Evolutionary conservation across 2,329 filamentous ascomycete species (phyloP), one percentile per base, ranked within the genome.

Genomic region (Colletotrichum coccodes): DNA sequence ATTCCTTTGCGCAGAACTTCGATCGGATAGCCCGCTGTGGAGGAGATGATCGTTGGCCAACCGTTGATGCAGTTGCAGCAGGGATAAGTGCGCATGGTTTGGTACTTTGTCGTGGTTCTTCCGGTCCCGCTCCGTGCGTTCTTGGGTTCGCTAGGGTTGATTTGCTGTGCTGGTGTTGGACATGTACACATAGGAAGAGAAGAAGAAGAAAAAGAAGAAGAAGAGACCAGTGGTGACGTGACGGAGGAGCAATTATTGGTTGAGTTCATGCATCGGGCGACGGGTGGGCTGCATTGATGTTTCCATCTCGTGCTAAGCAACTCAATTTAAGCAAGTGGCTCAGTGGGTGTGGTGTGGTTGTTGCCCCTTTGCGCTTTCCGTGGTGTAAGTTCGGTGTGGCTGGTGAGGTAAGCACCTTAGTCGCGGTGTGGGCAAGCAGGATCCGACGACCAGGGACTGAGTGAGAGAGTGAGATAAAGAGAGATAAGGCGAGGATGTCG

Each of bases 191-290:
- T 16, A 40, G n/a, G 54, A n/a, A 40, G n/a, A 16, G 14, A 28
- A 12, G 12, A 26, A 12, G 3, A 21, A 21, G 16, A n/a, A 49
- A 32, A 40, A 14, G 11, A 28, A 12, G 12, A 26, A 12, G 3
- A 21, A 21, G 16, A n/a, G 42, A 32, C 32, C 14, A 8, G 11
- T 23, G 30, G n/a, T 60, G 60, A 36, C 26, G 46, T 54, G 40
- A 60, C 50, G 54, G 23, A 47, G 56, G 30, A 49, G 40, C 28
- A 60, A 42, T 21, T 12, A 32, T 36, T 42, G 42, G 23, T 56
- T 21, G 26, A 30, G 40, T 65, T 68, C 54, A 65, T 65, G 61
- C 61, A 65, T 50, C 54, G 46, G 44, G 46, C 36, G 44, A 54
- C n/a, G 58, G 38, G 50, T 47, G 30, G 40, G 32, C 59, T 68